Evolutionary conservation across 208 protist species (phyloP), one percentile per base, ranked within the genome.

Genomic region (Trichomonas vaginalis): DNA sequence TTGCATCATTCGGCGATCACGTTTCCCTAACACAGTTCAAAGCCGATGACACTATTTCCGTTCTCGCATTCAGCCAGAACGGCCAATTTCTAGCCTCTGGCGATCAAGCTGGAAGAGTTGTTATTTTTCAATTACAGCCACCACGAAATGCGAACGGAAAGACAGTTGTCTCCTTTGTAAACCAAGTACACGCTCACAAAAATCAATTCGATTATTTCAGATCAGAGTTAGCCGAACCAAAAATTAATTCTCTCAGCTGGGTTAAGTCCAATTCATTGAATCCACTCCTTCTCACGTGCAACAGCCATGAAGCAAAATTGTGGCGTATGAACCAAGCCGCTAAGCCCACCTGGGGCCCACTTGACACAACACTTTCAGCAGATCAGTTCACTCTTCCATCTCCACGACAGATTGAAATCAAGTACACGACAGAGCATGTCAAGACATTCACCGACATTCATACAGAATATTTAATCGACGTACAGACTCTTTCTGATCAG

Each of bases 221-320:
- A 35, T 51, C 86, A 10, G 86, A 92, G n/a, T 39, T 92, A 14
- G 45, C 40, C 6, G 86, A 92, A 51, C 42, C 46, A 45, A 92
- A 92, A 92, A 51, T 92, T n/a, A 92, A 92, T 92, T 92, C 86
- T 27, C 46, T 92, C 42, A 92, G n/a, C 0, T 92, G 86, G 86
- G 86, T 92, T 4, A 42, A 42, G 45, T 15, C 45, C 3, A 23
- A 92, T 39, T 48, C 40, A 35, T 39, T 92, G 10, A 92, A 92
- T 92, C 86, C 86, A 39, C 40, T 51, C 27, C 45, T 92, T 32
- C 40, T 92, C 27, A 40, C 86, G 10, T 92, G 86, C 45, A 92
- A 92, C n/a, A 92, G 86, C 86, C 86, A 92, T 51, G 86, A 92
- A 35, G 86, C 86, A 35, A 92, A 92, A 51, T 45, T 92, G 1